Evolutionary conservation across 345 rosid species (phyloP).

Genomic region (Eutrema japonicum): DNA sequence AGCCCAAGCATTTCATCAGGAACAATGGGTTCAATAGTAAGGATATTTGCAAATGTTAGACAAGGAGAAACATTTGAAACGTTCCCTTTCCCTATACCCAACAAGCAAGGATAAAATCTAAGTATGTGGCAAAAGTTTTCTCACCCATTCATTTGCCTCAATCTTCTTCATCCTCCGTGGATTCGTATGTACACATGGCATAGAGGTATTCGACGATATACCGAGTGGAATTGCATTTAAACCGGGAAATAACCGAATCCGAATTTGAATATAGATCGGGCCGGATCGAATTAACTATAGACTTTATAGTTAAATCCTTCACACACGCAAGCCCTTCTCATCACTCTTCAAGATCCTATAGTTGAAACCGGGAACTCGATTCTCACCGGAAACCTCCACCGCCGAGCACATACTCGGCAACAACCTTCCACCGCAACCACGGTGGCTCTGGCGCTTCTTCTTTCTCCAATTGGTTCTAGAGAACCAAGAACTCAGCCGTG

Average conservation of each 20-base stretch:
- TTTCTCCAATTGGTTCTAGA: constrained; percentile 52
- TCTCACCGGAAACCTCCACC: constrained; percentile 52
- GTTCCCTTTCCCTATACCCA: neutral
- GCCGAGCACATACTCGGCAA: constrained; percentile 62
- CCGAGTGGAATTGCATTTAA: neutral
- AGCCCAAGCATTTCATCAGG: neutral
- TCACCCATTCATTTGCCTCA: no score
- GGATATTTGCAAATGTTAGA: neutral
- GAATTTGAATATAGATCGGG: neutral
- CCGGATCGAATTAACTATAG: neutral
- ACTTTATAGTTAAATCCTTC: neutral
- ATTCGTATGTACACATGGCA: no score
- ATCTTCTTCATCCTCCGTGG: no score
- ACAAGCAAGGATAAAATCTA: neutral
- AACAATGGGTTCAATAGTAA: neutral
- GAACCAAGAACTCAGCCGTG: constrained; percentile 62
- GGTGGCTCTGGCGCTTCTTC: constrained; percentile 49
- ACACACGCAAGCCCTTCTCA: constrained; percentile 20
- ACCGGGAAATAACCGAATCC: constrained; percentile 6
- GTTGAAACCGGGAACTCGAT: constrained; percentile 38
- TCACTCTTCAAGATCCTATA: constrained; percentile 71
- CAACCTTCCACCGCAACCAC: constrained; percentile 36
- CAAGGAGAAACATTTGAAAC: neutral
- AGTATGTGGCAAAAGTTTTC: neutral
- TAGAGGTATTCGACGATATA: neutral